Evolutionary conservation across 345 rosid genomes (phyloP), one percentile per base, ranked within the genome.

Genomic region (Erodium maritimum): DNA sequence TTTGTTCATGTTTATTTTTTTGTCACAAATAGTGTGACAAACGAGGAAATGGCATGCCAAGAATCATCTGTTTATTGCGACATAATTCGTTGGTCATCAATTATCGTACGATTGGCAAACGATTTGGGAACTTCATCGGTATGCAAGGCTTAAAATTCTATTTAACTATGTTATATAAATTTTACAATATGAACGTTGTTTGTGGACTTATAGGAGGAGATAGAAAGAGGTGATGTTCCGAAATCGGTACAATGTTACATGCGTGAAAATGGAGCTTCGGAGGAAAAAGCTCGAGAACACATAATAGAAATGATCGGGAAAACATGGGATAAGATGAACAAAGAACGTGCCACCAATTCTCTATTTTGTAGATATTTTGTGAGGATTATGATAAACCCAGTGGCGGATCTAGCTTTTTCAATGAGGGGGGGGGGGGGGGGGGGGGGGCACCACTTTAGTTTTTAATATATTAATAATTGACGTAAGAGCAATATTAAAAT

Each of bases 61-160:
- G 21, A 61, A 42, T 11, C 37, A 11, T 6, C 8, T 6, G 57
- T 69, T 1, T 60, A 71, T 64, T 61, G 67, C 14, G 59, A 71
- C 21, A 21, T 82, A 9, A 11, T 82, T 21, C 71, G 71, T 1
- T 62, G 65, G 65, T 66, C 83, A 0, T 64, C 81, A 13, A 10
- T 53, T 5, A 62, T 82, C 52, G 71, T 75, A 57, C 66, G 79
- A 33, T 73, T 79, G 4, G 69, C 65, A 56, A 73, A 77, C 24
- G 84, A 77, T 54, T 61, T 77, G 8, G 73, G 37, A 3, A 71
- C 84, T n/a, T 79, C 84, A 54, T 63, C 68, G 66, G 87, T 76
- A 71, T 5, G 52, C 10, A 1, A 8, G 3, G 34, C 34, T n/a
- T n/a, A n/a, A n/a, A n/a, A n/a, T n/a, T n/a, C n/a, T n/a, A n/a